phyloP scores from a whole-genome alignment of 2,329 filamentous ascomycete species.

The Aspergillus viridinutans region DNA sequence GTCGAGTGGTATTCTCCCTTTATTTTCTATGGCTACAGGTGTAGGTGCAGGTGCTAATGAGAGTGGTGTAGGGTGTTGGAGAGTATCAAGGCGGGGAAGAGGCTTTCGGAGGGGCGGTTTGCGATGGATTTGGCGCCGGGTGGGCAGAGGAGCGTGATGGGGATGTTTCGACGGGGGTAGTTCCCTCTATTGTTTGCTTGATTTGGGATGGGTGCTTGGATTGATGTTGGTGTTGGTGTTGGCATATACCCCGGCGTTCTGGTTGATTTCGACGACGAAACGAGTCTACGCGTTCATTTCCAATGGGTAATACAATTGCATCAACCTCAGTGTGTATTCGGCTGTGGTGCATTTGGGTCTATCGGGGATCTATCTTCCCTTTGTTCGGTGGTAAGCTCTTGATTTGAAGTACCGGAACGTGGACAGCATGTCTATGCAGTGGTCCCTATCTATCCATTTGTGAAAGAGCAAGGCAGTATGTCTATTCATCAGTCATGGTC shows the following conservation, averaged over 20 bases:
- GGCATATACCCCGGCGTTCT: neutral
- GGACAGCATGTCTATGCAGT: too few relatives aligned
- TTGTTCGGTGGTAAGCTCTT: too few relatives aligned
- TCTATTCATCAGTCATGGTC: neutral
- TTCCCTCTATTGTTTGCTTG: neutral
- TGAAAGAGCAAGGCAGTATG: neutral
- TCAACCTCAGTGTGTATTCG: neutral
- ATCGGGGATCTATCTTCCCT: too few relatives aligned
- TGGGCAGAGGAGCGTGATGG: constrained; percentile 62
- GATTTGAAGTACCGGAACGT: too few relatives aligned
- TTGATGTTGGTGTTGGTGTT: neutral
- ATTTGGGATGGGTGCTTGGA: too few relatives aligned
- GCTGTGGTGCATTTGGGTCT: too few relatives aligned
- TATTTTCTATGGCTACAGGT: neutral
- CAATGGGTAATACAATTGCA: neutral
- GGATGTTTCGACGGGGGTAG: constrained; percentile 40
- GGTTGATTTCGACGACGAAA: neutral
- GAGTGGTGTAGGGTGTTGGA: constrained; percentile 67
- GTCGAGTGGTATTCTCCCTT: constrained; percentile 65
- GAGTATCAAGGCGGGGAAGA: constrained; percentile 69
- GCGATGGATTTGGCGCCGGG: constrained; percentile 58
- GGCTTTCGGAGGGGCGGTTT: constrained; percentile 72
- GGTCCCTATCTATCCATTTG: too few relatives aligned
- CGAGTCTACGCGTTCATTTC: neutral
- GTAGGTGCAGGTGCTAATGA: constrained; percentile 11